Base-by-base conservation (phyloP, 257 asterid genomes). In the Gynochthodes officinalis region DNA sequence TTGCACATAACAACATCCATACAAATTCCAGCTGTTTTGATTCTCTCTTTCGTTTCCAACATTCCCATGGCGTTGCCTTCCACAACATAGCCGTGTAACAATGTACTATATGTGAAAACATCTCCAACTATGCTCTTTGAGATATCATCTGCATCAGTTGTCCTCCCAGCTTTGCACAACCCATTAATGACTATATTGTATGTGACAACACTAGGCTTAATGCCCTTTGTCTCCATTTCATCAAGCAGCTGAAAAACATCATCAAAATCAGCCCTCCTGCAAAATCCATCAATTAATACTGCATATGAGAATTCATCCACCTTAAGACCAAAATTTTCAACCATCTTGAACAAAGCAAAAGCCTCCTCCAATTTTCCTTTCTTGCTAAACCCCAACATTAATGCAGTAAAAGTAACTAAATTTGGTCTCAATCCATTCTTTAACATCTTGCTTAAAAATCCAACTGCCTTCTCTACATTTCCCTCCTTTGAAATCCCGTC, bases 401-500 rank as follows among this genome's bases (percentile, higher is more conserved):
- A 72, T 27, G 90, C 88, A 16, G 96, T 85, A 79, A 87, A 88
- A 69, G 98, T 88, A 66, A 93, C 82, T 72, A 93, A 72, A 90
- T 84, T 88, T 4, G 97, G 96, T 65, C 75, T 71, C 37, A 84
- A 48, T 42, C 97, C 96, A 35, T 82, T 87, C 78, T 76, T 90
- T 49, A 80, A 82, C 96, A 93, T 93, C 87, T 70, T 85, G 86
- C 82, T 77, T 53, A 93, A 71, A 73, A 90, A 83, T 25, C 98
- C 97, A 46, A 77, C 82, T 23, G 93, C 92, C 78, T 89, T 93
- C 72, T 93, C 98, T 77, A 93, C 96, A 71, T 82, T 63, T 43
- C 97, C 97, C 33, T 86, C 87, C 82, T 90, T 90, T 13, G 94
- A 83, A 66, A 89, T 82, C 68, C 96, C 96, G 80, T 93, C 93